These are phyloP conservation scores for Veloboletus limbatus DNA, from an alignment of 1,284 basidiomycete genomes.

Conservation along the genomic window DNA sequence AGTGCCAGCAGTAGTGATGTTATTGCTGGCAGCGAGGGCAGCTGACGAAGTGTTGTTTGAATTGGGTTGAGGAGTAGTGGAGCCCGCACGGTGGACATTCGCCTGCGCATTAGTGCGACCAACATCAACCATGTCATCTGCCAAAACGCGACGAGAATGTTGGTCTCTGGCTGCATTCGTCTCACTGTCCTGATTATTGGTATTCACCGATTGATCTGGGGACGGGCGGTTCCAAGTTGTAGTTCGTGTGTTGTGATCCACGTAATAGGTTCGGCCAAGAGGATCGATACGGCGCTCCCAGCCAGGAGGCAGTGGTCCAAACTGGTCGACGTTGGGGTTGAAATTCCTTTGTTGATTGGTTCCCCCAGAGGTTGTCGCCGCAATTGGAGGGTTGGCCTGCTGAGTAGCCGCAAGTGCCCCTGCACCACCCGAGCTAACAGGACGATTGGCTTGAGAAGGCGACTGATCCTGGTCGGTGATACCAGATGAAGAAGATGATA, in stretches of 20 bases:
- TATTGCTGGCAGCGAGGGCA: slow-evolving; percentile 49
- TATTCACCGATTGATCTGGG: slow-evolving; percentile 52
- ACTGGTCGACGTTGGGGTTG: slow-evolving; percentile 83
- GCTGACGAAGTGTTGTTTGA: slow-evolving; percentile 32
- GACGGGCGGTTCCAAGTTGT: slow-evolving; percentile 89
- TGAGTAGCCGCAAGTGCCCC: slow-evolving; percentile 14
- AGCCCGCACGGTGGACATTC: slow-evolving; percentile 33
- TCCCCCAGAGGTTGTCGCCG: slow-evolving; percentile 31
- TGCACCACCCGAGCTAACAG: slow-evolving; percentile 27
- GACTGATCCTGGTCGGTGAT: slow-evolving; percentile 26
- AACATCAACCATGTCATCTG: slow-evolving; percentile 76
- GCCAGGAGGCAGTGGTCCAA: slow-evolving; percentile 76
- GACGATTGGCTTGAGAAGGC: slow-evolving; percentile 22
- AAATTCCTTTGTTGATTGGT: slow-evolving; percentile 65
- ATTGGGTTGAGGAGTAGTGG: slow-evolving; percentile 34
- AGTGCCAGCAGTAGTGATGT: slow-evolving; percentile 71
- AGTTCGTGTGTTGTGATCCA: slow-evolving; percentile 89
- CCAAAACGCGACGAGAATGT: slow-evolving; percentile 73
- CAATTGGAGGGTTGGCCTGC: slow-evolving; percentile 23
- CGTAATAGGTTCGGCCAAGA: slow-evolving; percentile 87
- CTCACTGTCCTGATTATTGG: slow-evolving; percentile 52
- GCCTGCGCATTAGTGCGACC: slow-evolving; percentile 36
- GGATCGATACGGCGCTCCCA: slow-evolving; percentile 95
- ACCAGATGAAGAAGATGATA: slow-evolving; percentile 25
- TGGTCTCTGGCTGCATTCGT: slow-evolving; percentile 74